A percentile compares a stretch with the other conserved stretches of the same genome.
These are phyloP conservation scores for Phialophora expanda DNA, from an alignment of 2,329 filamentous ascomycete genomes.

Conservation along the genomic window DNA sequence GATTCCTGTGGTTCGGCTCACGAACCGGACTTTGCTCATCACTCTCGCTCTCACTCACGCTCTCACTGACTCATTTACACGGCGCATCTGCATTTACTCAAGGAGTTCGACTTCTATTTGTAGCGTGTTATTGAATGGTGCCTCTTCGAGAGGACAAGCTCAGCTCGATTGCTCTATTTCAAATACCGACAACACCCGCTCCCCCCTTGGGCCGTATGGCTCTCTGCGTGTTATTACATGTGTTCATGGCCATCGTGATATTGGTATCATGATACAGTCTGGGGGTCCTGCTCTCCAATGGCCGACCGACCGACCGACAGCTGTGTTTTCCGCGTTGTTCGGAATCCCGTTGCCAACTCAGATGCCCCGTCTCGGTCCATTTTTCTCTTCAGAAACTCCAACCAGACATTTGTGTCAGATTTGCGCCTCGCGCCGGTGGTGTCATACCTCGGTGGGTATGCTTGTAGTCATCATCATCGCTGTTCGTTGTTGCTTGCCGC, in stretches of 20 bases:
- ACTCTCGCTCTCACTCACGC: no score
- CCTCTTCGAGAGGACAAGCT: not conserved
- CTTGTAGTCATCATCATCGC: constrained; percentile 12
- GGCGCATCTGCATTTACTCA: no score
- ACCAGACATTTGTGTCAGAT: not conserved
- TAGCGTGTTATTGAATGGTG: not conserved
- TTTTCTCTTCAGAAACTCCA: not conserved
- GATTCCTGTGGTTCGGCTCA: no score
- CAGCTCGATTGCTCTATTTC: not conserved
- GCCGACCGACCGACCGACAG: no score
- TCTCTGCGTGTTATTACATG: not conserved
- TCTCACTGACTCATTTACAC: no score
- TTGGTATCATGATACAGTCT: not conserved
- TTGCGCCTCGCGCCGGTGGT: not conserved
- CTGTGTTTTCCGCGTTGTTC: not conserved
- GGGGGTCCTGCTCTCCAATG: not conserved
- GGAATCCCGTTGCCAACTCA: not conserved
- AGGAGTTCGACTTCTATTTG: not conserved
- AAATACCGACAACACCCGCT: not conserved
- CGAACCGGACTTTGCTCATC: no score
- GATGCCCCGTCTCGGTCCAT: not conserved
- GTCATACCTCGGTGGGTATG: not conserved
- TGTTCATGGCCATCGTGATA: not conserved
- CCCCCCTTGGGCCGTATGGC: not conserved
- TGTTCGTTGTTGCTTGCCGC: constrained; percentile 17